A percentile compares a stretch with the other conserved stretches of the same genome.
Conservation (phyloP, 306 rosid species). For the Senna siamea region DNA sequence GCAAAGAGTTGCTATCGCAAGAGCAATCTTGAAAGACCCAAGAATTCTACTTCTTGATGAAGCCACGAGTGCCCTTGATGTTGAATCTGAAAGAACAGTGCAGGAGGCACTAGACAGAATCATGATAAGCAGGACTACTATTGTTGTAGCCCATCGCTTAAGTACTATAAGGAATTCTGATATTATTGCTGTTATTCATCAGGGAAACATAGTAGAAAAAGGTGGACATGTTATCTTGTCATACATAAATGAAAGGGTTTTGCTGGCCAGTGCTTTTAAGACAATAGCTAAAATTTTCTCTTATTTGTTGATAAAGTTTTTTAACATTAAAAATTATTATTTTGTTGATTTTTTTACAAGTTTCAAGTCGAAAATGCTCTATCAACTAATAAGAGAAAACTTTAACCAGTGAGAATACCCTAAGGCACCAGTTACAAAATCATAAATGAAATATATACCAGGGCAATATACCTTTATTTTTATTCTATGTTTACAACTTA, state of each 20-base stretch:
- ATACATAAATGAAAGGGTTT: too few species aligned
- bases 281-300: too few species aligned
- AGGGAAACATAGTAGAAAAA: constrained; percentile 67
- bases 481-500: neutral
- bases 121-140: constrained; percentile 70
- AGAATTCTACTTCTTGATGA: constrained; percentile 72
- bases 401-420: too few species aligned
- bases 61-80: constrained; percentile 71
- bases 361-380: too few species aligned
- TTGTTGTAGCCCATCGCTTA: constrained; percentile 78
- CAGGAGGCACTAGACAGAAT: constrained; percentile 73
- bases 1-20: constrained; percentile 73
- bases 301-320: too few species aligned
- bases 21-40: constrained; percentile 76
- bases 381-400: too few species aligned
- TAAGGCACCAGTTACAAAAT: too few species aligned
- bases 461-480: neutral
- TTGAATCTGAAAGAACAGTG: constrained; percentile 69
- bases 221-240: constrained; percentile 48
- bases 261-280: too few species aligned
- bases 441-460: too few species aligned
- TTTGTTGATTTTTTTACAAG: too few species aligned
- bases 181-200: constrained; percentile 69
- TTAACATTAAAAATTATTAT: too few species aligned
- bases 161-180: constrained; percentile 66